phyloP scores from a whole-genome alignment of 768 basidiomycete species.

The Kwoniella sp. region DNA sequence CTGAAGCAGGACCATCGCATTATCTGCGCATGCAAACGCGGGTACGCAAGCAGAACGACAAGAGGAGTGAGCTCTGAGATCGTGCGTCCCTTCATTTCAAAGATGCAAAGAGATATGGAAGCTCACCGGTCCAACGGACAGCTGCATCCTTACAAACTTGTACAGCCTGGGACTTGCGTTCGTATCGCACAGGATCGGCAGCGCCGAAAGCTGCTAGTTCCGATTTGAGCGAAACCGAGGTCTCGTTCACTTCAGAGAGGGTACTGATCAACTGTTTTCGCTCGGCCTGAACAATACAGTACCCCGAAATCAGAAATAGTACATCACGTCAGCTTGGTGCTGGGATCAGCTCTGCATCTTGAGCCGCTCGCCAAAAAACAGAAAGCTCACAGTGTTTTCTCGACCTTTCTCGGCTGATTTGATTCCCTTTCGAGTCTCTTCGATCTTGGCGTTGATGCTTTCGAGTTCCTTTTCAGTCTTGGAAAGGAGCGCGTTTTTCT shows the following conservation, averaged over 20 bases:
- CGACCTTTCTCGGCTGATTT: slow-evolving; percentile 63
- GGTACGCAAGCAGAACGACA: too few species aligned
- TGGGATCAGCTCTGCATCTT: too few species aligned
- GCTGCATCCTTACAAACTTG: slow-evolving; percentile 80
- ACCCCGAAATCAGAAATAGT: too few species aligned
- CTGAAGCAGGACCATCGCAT: slow-evolving; percentile 34
- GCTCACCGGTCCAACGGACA: slow-evolving; percentile 80
- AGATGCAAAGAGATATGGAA: background rate
- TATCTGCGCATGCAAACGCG: slow-evolving; percentile 31
- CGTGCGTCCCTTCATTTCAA: too few species aligned
- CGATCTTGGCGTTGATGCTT: slow-evolving; percentile 31
- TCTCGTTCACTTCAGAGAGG: slow-evolving; percentile 61
- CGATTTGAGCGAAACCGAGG: slow-evolving; percentile 62
- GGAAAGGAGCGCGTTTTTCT: slow-evolving; percentile 48
- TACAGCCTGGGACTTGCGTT: slow-evolving; percentile 72
- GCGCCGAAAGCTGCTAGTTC: slow-evolving; percentile 79
- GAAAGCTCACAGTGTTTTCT: slow-evolving; percentile 55
- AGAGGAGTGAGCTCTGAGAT: too few species aligned
- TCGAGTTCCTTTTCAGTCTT: slow-evolving; percentile 50
- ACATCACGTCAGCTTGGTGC: slow-evolving; percentile 8
- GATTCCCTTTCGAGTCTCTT: slow-evolving; percentile 60
- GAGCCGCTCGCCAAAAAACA: too few species aligned
- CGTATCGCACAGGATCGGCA: slow-evolving; percentile 79
- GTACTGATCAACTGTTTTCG: slow-evolving; percentile 63
- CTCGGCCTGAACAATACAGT: slow-evolving; percentile 63